Base-by-base conservation (phyloP, 2,329 filamentous ascomycete species). In the Pyricularia sp. region DNA sequence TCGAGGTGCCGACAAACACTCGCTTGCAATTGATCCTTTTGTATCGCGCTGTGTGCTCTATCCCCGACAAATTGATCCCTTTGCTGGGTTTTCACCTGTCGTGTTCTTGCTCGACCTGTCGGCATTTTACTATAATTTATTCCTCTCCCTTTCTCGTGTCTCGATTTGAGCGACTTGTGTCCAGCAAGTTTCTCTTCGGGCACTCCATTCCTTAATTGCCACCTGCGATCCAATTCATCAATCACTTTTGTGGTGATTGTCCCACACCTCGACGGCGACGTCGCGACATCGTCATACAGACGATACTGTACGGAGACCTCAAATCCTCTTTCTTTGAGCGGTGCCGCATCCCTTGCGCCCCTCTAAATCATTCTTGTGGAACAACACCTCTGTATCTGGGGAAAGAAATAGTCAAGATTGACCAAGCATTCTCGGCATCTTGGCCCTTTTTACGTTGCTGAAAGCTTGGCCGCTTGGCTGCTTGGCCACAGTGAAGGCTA, bases 401-500 rank as follows among this genome's bases (percentile, higher is more conserved):
- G 20, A n/a, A n/a, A 55, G 3, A 55, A 14, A 36, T 3, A 50
- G 64, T 65, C 64, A 50, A 42, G 31, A 65, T 26, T 42, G n/a
- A 20, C 23, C 64, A 65, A 65, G 64, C 31, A n/a, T 65, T 65
- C 64, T 65, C 64, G 31, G 64, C 31, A 42, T 26, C 64, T 65
- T 65, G 31, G 64, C 23, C 6, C 7, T n/a, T 23, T 17, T 20
- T 17, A 12, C n/a, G 14, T 50, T 42, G 11, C 28, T 23, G 3
- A 65, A 31, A 31, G 64, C 33, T 65, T 65, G 64, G 23, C 64
- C 42, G n/a, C 64, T 23, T 42, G 26, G 64, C 31, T 9, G 31
- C 31, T 55, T 55, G 42, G 42, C 42, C 20, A 10, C n/a, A 4
- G 17, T 55, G 20, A 55, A 64, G 59, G 9, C 59, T 9, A 26